phyloP scores from a whole-genome alignment of 257 asterid genomes.

The Nyctanthes arbortristis region DNA sequence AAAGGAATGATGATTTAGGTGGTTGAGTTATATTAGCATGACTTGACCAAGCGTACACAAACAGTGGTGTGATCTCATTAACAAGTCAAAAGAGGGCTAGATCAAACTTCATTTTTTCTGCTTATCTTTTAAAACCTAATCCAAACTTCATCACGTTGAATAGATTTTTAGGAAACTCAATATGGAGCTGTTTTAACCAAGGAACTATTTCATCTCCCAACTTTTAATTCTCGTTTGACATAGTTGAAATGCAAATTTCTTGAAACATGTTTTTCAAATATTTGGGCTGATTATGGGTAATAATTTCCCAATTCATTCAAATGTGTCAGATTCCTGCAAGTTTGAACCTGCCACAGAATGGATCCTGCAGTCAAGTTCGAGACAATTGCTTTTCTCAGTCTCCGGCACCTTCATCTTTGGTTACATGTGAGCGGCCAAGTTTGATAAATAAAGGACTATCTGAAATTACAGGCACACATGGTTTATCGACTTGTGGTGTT shows the following conservation, averaged over 20 bases:
- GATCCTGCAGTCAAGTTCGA: slow-evolving; percentile 41
- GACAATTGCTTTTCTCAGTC: slow-evolving; percentile 53
- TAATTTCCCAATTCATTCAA: slow-evolving; percentile 32
- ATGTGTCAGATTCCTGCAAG: slow-evolving; percentile 48
- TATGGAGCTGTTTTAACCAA: neutral
- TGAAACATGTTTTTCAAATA: slow-evolving; percentile 15
- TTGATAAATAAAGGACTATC: slow-evolving; percentile 25
- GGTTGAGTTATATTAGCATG: neutral
- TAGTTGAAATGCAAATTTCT: slow-evolving; percentile 22
- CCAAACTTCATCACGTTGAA: neutral
- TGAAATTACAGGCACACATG: slow-evolving; percentile 35
- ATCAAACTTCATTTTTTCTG: neutral
- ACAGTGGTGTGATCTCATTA: neutral
- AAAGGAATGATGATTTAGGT: neutral
- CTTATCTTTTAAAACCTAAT: neutral
- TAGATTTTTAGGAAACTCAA: neutral
- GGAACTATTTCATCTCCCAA: neutral
- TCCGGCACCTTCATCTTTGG: slow-evolving; percentile 41
- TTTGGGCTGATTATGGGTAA: slow-evolving; percentile 8
- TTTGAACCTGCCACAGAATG: slow-evolving; percentile 38
- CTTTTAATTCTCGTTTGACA: neutral
- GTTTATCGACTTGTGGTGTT: slow-evolving; percentile 39
- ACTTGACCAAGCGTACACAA: neutral
- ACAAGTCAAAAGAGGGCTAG: neutral
- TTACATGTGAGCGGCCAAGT: slow-evolving; percentile 29